A percentile compares a stretch with the other conserved stretches of the same genome.
phyloP scores from a whole-genome alignment of 345 rosid species.

The Linum lewisii region DNA sequence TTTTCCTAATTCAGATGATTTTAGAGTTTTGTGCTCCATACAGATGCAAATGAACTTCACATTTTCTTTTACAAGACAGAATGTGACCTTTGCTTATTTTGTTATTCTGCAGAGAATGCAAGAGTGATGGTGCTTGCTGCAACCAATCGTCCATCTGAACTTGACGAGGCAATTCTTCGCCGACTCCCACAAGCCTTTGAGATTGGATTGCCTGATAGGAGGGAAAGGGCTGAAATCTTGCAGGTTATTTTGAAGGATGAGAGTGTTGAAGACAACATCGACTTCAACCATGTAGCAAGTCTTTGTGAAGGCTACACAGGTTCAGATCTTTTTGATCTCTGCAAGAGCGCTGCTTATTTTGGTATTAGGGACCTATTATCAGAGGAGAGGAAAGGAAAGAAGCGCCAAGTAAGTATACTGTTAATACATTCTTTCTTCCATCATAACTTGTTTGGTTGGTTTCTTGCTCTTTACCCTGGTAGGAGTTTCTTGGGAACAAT shows the following conservation, averaged over 20 bases:
- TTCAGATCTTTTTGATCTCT: conserved; percentile 89
- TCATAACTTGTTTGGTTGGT: background rate
- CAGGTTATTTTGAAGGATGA: conserved; percentile 81
- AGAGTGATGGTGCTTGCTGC: conserved; percentile 98
- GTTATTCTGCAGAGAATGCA: conserved; percentile 53
- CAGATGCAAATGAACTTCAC: too few species aligned
- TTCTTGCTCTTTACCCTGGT: too few species aligned
- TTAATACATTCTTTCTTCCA: background rate
- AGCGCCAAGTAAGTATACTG: conserved; percentile 39
- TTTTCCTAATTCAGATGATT: background rate
- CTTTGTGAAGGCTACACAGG: conserved; percentile 82
- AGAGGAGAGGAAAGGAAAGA: conserved; percentile 74
- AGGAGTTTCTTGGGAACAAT: too few species aligned
- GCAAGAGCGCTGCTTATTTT: conserved; percentile 94
- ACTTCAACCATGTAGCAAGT: conserved; percentile 57
- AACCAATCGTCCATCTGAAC: conserved; percentile 95
- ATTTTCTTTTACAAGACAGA: too few species aligned
- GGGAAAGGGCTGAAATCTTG: conserved; percentile 68
- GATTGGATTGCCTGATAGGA: conserved; percentile 76
- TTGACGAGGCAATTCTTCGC: conserved; percentile 90
- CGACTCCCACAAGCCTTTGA: conserved; percentile 97
- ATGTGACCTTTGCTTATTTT: conserved; percentile 1
- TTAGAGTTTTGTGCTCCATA: background rate
- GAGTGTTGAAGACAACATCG: conserved; percentile 49
- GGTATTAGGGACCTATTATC: conserved; percentile 75